Percentiles rank a stretch among this genome's conserved stretches.
Conservation (phyloP, 202 grass and related monocot species). For the Setaria italica region DNA sequence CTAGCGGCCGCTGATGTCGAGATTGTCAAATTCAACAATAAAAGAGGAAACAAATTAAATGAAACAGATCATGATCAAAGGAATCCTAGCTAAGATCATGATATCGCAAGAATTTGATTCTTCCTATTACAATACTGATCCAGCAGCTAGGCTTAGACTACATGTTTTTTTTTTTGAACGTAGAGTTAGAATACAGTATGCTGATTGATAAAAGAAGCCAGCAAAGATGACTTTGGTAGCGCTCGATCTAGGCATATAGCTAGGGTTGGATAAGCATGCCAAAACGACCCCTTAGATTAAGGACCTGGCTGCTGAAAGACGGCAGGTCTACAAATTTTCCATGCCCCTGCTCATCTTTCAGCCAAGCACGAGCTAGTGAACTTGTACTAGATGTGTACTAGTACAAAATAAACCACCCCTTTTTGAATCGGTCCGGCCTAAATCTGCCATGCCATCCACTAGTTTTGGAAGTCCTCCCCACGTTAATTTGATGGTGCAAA, state of each 20-base stretch:
- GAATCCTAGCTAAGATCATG: background rate
- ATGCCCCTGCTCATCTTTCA: background rate
- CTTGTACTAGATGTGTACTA: background rate
- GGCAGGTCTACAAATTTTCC: background rate
- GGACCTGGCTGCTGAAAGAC: background rate
- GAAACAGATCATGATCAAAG: background rate
- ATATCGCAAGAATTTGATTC: background rate
- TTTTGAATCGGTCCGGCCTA: background rate
- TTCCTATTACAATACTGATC: background rate
- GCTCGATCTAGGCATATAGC: background rate
- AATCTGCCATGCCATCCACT: background rate
- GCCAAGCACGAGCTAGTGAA: background rate
- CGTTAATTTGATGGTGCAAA: background rate
- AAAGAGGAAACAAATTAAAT: background rate
- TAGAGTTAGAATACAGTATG: no score
- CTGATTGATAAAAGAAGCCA: background rate
- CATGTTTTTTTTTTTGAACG: no score
- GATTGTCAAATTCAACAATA: background rate
- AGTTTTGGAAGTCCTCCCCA: background rate
- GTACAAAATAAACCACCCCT: background rate
- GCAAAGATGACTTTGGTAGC: constrained; percentile 1
- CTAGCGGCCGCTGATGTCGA: background rate
- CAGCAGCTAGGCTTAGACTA: background rate
- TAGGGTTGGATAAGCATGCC: constrained; percentile 25
- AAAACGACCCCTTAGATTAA: background rate